Evolutionary conservation across 495 filamentous ascomycete genomes (phyloP).

Genomic region (Penicillium samsonianum): DNA sequence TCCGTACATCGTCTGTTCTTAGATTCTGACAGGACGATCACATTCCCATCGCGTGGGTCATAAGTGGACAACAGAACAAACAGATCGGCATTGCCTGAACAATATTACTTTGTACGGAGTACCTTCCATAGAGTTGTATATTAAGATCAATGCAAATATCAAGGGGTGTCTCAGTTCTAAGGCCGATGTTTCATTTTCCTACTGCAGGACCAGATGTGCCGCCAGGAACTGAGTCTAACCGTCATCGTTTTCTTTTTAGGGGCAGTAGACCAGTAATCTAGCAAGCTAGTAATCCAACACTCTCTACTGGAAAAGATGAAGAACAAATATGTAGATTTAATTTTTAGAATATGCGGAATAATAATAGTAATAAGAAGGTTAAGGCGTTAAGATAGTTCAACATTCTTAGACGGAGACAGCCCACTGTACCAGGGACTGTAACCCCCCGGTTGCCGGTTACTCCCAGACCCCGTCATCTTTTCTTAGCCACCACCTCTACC

Average conservation of each 20-base stretch:
- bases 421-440: slow-evolving; percentile 7
- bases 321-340: background rate
- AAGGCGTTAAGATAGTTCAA: background rate
- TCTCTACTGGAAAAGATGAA: background rate
- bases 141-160: too few species aligned
- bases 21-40: slow-evolving; percentile 2
- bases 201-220: slow-evolving; percentile 4
- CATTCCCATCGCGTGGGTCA: background rate
- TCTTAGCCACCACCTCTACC: background rate
- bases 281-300: background rate
- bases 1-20: background rate
- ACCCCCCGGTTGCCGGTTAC: slow-evolving; percentile 11
- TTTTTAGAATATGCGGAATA: background rate
- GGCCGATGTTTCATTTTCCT: slow-evolving; percentile 2
- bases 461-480: slow-evolving; percentile 10
- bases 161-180: slow-evolving; percentile 5
- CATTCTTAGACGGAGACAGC: slow-evolving; percentile 13
- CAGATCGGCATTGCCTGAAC: slow-evolving; percentile 5
- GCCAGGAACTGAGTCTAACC: slow-evolving; percentile 9
- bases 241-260: slow-evolving; percentile 4
- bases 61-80: background rate
- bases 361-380: background rate
- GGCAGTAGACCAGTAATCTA: background rate
- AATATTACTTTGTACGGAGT: too few species aligned
- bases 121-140: background rate